Evolutionary conservation across 1,284 basidiomycete genomes (phyloP).

Genomic region (Uromyces viciae-fabae): DNA sequence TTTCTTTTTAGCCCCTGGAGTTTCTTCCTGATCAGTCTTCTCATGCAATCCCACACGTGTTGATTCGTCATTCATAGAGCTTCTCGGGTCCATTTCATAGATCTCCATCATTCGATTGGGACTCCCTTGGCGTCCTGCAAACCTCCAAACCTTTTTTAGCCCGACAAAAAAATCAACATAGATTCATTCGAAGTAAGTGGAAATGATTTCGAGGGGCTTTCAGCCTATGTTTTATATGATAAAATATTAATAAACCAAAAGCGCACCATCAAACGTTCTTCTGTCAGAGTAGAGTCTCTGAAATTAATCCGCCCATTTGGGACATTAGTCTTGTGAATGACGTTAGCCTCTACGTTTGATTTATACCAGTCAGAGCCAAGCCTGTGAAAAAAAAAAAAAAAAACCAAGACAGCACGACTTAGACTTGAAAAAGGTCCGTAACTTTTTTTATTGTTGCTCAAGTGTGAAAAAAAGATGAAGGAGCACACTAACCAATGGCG

Average conservation of each 20-base stretch:
- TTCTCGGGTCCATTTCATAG: not conserved
- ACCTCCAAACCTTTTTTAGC: conserved; percentile 27
- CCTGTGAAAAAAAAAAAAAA: conserved; percentile 16
- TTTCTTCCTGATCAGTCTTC: not conserved
- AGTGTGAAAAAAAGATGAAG: conserved; percentile 2
- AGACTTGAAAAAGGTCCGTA: conserved; percentile 78
- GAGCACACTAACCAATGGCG: conserved; percentile 71
- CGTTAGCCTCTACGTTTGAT: conserved; percentile 53
- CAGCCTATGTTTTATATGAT: too few relatives aligned
- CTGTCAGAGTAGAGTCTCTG: conserved; percentile 80
- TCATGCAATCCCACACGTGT: not conserved
- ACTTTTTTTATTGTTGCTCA: conserved; percentile 55
- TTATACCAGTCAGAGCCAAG: conserved; percentile 45
- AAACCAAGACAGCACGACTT: not conserved
- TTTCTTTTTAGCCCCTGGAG: not conserved
- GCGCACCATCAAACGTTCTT: conserved; percentile 61
- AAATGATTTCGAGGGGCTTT: too few relatives aligned
- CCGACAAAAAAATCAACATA: not conserved
- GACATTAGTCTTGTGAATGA: conserved; percentile 69
- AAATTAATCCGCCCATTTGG: conserved; percentile 83
- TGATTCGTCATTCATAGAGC: not conserved
- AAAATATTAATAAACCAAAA: not conserved
- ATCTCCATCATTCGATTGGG: conserved; percentile 4
- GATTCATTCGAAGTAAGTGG: too few relatives aligned
- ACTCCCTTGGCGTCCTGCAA: conserved; percentile 36